A percentile compares a stretch with the other conserved stretches of the same genome.
Evolutionary conservation across 2,329 filamentous ascomycete genomes (phyloP).

Genomic region (Malbranchea cinnamomea): DNA sequence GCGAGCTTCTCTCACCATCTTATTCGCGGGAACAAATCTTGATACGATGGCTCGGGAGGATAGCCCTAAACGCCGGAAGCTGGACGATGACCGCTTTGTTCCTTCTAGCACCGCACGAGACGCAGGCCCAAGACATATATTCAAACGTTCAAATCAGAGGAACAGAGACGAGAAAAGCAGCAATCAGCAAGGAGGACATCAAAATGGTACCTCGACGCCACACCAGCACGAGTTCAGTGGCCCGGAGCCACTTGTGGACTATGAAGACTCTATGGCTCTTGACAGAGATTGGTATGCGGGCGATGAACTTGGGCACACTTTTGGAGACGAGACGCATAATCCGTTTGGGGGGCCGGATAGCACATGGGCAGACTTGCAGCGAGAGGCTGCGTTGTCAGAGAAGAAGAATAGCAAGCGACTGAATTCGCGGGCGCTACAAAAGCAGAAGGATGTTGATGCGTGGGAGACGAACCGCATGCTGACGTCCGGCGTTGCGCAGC

Average conservation of each 20-base stretch:
- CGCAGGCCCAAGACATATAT: conserved; percentile 18
- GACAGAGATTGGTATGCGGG: conserved; percentile 90
- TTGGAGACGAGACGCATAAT: conserved; percentile 86
- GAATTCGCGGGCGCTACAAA: conserved; percentile 63
- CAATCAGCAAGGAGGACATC: conserved; percentile 19
- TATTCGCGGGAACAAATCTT: background rate
- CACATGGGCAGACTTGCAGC: conserved; percentile 59
- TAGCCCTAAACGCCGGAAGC: conserved; percentile 50
- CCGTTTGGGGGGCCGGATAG: conserved; percentile 67
- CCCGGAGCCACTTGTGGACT: conserved; percentile 44
- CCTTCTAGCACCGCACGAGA: conserved; percentile 32
- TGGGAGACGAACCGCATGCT: conserved; percentile 99
- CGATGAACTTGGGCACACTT: conserved; percentile 70
- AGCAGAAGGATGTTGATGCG: conserved; percentile 87
- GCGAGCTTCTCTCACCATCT: too few relatives aligned
- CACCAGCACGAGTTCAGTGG: conserved; percentile 46
- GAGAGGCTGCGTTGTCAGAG: conserved; percentile 58
- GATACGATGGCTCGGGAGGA: conserved; percentile 26
- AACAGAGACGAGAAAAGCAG: conserved; percentile 12
- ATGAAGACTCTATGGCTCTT: conserved; percentile 58
- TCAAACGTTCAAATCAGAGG: conserved; percentile 5
- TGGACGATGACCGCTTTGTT: conserved; percentile 49
- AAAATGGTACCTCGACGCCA: conserved; percentile 18
- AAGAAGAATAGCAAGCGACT: conserved; percentile 61
- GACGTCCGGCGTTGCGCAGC: conserved; percentile 85